Conservation (phyloP, 331 rosid species). For the Ulmus americana region DNA sequence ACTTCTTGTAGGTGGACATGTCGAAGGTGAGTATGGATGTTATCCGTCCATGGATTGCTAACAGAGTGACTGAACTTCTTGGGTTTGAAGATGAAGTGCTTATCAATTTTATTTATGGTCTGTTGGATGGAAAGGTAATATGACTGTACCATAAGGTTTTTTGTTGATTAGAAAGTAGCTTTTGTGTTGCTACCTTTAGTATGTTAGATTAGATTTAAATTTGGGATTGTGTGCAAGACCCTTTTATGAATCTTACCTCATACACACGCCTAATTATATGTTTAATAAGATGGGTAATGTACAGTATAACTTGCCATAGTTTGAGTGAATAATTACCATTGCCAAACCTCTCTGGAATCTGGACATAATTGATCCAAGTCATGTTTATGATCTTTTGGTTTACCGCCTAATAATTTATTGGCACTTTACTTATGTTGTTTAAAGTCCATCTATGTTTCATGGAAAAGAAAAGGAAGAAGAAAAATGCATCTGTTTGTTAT, state of each 20-base stretch:
- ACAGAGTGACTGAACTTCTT: slow-evolving; percentile 80
- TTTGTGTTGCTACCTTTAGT: background rate
- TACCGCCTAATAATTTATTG: background rate
- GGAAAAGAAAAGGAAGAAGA: background rate
- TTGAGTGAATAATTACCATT: background rate
- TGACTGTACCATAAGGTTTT: background rate
- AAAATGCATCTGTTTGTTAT: slow-evolving; percentile 9
- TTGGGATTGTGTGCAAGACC: background rate
- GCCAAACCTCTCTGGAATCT: background rate
- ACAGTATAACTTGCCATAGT: background rate
- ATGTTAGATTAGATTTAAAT: background rate
- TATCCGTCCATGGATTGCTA: slow-evolving; percentile 85
- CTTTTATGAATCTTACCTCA: background rate
- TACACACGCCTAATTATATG: background rate
- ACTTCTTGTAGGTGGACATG: slow-evolving; percentile 65
- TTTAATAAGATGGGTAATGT: background rate
- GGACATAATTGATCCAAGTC: background rate
- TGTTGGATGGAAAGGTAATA: slow-evolving; percentile 83
- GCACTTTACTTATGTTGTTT: background rate
- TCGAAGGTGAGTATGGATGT: slow-evolving; percentile 93
- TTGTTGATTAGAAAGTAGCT: background rate
- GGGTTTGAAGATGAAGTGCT: slow-evolving; percentile 99
- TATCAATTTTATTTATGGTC: slow-evolving; percentile 86
- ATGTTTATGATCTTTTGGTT: slow-evolving; percentile 5
- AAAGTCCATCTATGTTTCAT: background rate